Evolutionary conservation across 495 filamentous ascomycete species (phyloP), one percentile per base, ranked within the genome.

Genomic region (Hyaloscypha hepaticicola): DNA sequence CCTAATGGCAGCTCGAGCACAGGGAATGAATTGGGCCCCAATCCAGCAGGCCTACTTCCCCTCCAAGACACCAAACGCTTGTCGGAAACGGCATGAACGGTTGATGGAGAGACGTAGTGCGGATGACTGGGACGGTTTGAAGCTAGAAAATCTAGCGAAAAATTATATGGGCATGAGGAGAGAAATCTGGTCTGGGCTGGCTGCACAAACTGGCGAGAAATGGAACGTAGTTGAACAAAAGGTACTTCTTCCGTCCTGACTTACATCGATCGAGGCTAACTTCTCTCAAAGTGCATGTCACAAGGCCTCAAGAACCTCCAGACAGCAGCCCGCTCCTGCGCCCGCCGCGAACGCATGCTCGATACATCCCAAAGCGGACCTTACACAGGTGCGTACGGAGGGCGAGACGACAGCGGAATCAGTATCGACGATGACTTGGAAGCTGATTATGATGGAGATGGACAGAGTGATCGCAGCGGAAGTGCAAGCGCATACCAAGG

Each of bases 1-100:
- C 21, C 77, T 92, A 31, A 79, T 90, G 68, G 67, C 68, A 28
- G 85, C 87, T 27, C 82, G 89, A 38, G 82, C 85, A 8, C 79
- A 82, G 73, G 85, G 85, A 53, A 82, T 87, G 69, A 89, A 89
- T 71, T 92, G 89, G 89, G 80, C 81, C 55, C 84, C 87, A 55
- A 91, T 92, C 69, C 85, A 89, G 61, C 78, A 77, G 61, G 80
- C 79, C 55, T 82, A 87, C 72, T 92, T 92, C 71, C 88, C 87
- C 3, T 77, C 74, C 69, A 92, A 92, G 77, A 88, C 88, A 6
- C 81, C 87, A 31, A 92, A 92, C 73, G 89, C 89, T 28, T 92
- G 89, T 76, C 87, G 89, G 19, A 92, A 92, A 72, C 80, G 89
- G 49, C 87, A 91, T 70, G 89, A 92, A 75, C 77, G 89, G 24